These are phyloP conservation scores for Pseudogymnoascus sp. DNA, from an alignment of 2,329 filamentous ascomycete species.

Conservation along the genomic window DNA sequence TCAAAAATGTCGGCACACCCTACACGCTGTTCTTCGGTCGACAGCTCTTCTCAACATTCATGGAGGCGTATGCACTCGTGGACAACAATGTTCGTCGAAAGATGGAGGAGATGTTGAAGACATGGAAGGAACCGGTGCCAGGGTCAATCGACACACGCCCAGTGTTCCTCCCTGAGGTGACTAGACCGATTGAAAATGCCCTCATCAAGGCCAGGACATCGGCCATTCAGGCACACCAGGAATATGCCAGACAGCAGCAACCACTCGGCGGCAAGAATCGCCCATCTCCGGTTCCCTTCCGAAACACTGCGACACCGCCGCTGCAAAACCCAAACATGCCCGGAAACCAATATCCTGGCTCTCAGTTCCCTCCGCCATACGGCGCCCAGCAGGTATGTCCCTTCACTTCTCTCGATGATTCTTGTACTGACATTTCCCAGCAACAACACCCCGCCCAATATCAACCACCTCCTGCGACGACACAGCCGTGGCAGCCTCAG, in stretches of 20 bases:
- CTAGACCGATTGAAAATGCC: slow-evolving; percentile 86
- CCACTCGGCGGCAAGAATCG: slow-evolving; percentile 35
- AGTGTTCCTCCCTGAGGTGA: slow-evolving; percentile 81
- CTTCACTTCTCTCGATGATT: not conserved
- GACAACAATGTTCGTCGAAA: slow-evolving; percentile 75
- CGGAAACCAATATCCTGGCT: slow-evolving; percentile 26
- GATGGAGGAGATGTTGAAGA: slow-evolving; percentile 95
- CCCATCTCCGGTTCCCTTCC: slow-evolving; percentile 51
- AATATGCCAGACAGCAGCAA: slow-evolving; percentile 44
- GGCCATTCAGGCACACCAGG: slow-evolving; percentile 51
- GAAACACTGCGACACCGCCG: slow-evolving; percentile 68
- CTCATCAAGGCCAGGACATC: slow-evolving; percentile 68
- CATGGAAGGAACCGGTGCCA: slow-evolving; percentile 94
- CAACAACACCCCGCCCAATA: slow-evolving; percentile 28
- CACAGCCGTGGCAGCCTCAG: slow-evolving; percentile 25
- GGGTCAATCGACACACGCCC: slow-evolving; percentile 88
- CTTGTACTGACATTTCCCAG: slow-evolving; percentile 11
- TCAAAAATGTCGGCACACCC: slow-evolving; percentile 96
- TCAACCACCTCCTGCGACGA: slow-evolving; percentile 32
- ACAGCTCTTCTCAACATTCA: slow-evolving; percentile 88
- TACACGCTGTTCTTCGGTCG: slow-evolving; percentile 93
- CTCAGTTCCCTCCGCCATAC: slow-evolving; percentile 19
- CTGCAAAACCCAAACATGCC: slow-evolving; percentile 31
- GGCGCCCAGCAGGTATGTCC: slow-evolving; percentile 23
- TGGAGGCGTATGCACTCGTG: slow-evolving; percentile 90